Base-by-base conservation (phyloP, 1,284 basidiomycete species). In the Rhodotorula sp. region DNA sequence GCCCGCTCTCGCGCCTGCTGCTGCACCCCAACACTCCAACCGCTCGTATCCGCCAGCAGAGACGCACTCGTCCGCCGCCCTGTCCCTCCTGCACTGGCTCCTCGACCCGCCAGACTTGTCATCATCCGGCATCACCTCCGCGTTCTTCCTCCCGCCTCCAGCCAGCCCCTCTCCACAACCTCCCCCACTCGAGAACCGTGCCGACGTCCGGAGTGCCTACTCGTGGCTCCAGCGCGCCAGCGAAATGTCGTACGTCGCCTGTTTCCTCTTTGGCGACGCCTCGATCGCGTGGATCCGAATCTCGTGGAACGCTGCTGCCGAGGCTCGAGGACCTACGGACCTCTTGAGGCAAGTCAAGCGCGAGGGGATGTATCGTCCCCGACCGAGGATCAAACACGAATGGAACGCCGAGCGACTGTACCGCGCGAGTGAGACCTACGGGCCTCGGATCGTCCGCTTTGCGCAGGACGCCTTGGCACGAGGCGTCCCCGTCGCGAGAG, bases 361-460 rank as follows among this genome's bases (percentile, higher is more conserved):
- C 4, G 67, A 73, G 45, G 74, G 48, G 26, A 48, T 67, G 45
- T 75, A 75, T 42, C 46, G 71, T 0, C 67, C 74, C 0, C 49
- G 44, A 6, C 60, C 69, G 6, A 8, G 4, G 12, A 8, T 53
- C 15, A 49, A 29, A 8, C 33, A 6, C 6, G 49, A 66, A 10
- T 69, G 67, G 65, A 56, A 64, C 22, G 74, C 62, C 0, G 62
- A 69, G 4, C 29, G 78, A 51, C 80, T 87, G 10, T 75, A 82
- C 20, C 79, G 77, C 3, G 85, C 85, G 6, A 80, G 82, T 74
- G 82, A 84, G 78, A 82, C 79, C 54, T 86, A 87, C 74, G 85
- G 85, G 48, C 83, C 84, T 68, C 82, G 81, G 0, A 79, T 86
- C 57, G 85, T 84, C 0, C 77, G 76, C 22, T 87, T 83, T 74